These are phyloP conservation scores for Tuber magnatum DNA, from an alignment of 495 filamentous ascomycete species.

Conservation along the genomic window DNA sequence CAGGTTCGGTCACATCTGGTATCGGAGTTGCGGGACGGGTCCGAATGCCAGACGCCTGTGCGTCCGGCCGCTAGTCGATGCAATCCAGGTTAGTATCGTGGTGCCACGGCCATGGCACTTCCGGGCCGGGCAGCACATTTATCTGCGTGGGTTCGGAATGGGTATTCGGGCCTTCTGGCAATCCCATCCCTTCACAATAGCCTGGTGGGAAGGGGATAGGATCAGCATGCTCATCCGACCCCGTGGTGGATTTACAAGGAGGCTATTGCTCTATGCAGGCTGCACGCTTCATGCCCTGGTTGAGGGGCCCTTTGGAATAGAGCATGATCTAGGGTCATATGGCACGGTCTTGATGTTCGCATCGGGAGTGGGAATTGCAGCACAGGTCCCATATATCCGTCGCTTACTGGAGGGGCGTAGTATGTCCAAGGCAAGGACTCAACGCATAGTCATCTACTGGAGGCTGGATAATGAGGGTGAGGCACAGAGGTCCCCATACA, in stretches of 20 bases:
- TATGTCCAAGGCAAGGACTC: neutral
- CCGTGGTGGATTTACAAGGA: too few species aligned
- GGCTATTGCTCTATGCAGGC: too few species aligned
- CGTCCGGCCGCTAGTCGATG: constrained; percentile 5
- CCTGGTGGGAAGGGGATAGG: constrained; percentile 41
- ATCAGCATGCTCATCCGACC: constrained; percentile 39
- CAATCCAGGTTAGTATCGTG: neutral
- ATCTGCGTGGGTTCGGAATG: constrained; percentile 34
- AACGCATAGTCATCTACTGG: too few species aligned
- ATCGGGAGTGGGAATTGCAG: neutral
- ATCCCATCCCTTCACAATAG: constrained; percentile 41
- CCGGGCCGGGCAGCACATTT: constrained; percentile 40
- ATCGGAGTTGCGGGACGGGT: constrained; percentile 17
- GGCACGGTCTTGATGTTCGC: neutral
- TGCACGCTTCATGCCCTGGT: neutral
- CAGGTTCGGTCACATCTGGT: constrained; percentile 10
- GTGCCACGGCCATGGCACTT: constrained; percentile 32
- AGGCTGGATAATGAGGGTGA: too few species aligned
- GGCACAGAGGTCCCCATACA: too few species aligned
- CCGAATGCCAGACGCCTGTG: constrained; percentile 7
- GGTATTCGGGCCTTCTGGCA: constrained; percentile 39
- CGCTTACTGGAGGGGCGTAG: neutral
- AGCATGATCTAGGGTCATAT: neutral
- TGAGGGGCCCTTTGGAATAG: neutral
- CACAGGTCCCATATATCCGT: constrained; percentile 2